Conservation (phyloP, 2,329 filamentous ascomycete genomes). For the Neoscytalidium dimidiatum region DNA sequence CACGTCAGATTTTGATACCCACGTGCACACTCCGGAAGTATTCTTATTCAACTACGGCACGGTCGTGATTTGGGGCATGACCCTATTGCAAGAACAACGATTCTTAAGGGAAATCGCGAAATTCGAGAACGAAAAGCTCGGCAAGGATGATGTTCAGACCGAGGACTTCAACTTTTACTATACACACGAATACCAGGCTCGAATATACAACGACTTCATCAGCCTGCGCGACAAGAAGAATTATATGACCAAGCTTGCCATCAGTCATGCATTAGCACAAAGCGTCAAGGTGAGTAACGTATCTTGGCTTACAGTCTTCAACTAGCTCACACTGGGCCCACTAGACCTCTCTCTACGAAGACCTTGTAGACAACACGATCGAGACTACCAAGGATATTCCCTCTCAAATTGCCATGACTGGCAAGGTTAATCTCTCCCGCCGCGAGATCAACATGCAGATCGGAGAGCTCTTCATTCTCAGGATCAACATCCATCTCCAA, state of each 20-base stretch:
- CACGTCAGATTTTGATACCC: constrained; percentile 76
- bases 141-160: constrained; percentile 85
- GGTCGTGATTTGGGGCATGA: constrained; percentile 98
- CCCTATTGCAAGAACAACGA: constrained; percentile 79
- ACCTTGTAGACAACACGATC: constrained; percentile 90
- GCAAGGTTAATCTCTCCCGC: constrained; percentile 84
- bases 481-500: constrained; percentile 97
- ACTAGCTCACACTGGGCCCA: not conserved
- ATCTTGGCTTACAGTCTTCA: no score
- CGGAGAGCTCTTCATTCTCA: constrained; percentile 93
- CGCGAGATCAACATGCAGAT: constrained; percentile 99
- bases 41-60: constrained; percentile 98
- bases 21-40: constrained; percentile 88
- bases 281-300: constrained; percentile 73
- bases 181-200: constrained; percentile 93
- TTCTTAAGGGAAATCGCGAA: constrained; percentile 93
- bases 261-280: constrained; percentile 92
- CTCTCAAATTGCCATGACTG: constrained; percentile 86
- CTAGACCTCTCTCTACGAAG: constrained; percentile 91
- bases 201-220: constrained; percentile 99
- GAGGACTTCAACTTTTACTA: constrained; percentile 99
- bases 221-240: constrained; percentile 89
- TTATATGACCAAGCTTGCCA: constrained; percentile 97
- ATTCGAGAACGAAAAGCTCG: constrained; percentile 89
- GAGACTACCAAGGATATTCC: constrained; percentile 92